These are phyloP conservation scores for Hevea brasiliensis DNA, from an alignment of 345 rosid species.

Conservation along the genomic window DNA sequence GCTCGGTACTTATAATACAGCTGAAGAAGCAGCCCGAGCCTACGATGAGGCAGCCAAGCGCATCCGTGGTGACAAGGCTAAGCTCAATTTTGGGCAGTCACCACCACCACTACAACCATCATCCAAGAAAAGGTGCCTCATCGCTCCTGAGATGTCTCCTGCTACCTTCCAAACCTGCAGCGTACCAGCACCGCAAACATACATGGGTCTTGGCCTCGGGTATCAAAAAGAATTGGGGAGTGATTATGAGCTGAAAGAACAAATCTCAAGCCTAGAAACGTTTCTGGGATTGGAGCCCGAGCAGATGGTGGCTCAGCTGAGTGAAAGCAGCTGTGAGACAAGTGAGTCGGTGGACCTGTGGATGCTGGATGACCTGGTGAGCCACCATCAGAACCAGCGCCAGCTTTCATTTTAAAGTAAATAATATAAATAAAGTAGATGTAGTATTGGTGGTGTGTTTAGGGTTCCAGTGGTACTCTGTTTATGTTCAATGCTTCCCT, in stretches of 20 bases:
- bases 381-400: constrained; percentile 31
- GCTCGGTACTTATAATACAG: constrained; percentile 86
- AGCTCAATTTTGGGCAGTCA: constrained; percentile 66
- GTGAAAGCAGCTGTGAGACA: not conserved
- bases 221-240: constrained; percentile 17
- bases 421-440: too few relatives aligned
- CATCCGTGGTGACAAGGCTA: constrained; percentile 92
- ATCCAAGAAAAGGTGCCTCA: constrained; percentile 42
- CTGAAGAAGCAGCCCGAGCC: constrained; percentile 89
- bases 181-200: not conserved
- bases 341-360: constrained; percentile 45
- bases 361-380: constrained; percentile 67
- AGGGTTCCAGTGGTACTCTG: not conserved
- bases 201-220: constrained; percentile 16
- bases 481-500: too few relatives aligned
- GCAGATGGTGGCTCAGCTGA: constrained; percentile 16
- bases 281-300: constrained; percentile 55
- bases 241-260: constrained; percentile 49
- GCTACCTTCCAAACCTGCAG: constrained; percentile 20
- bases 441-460: not conserved
- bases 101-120: constrained; percentile 25
- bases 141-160: constrained; percentile 27
- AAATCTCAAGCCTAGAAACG: constrained; percentile 59
- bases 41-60: constrained; percentile 86
- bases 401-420: constrained; percentile 7